These are phyloP conservation scores for Xylaria hypoxylon DNA, from an alignment of 2,329 filamentous ascomycete genomes.

Conservation along the genomic window DNA sequence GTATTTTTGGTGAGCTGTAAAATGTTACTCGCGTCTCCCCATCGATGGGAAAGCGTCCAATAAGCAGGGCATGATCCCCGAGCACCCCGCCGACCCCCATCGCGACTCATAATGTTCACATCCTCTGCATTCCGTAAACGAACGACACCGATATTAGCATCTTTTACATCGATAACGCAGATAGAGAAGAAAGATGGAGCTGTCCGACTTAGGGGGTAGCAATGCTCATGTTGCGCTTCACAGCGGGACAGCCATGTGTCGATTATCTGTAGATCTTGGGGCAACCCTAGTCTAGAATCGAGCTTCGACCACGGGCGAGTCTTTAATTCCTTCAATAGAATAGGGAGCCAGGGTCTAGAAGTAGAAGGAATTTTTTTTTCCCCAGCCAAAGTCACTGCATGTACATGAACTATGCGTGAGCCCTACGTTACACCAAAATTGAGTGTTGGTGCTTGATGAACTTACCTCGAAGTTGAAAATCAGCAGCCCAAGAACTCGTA, in stretches of 20 bases:
- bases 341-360: background rate
- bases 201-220: background rate
- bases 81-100: background rate
- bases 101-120: background rate
- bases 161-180: background rate
- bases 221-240: background rate
- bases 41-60: background rate
- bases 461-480: background rate
- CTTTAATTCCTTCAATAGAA: background rate
- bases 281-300: background rate
- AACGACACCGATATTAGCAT: background rate
- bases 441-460: background rate
- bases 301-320: background rate
- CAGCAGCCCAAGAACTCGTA: background rate
- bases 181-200: background rate
- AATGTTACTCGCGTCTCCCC: background rate
- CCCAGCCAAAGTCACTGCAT: background rate
- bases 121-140: background rate
- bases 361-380: background rate
- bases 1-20: background rate
- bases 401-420: background rate
- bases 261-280: background rate
- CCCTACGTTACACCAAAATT: background rate
- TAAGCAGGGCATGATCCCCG: background rate
- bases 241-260: background rate